phyloP scores from a whole-genome alignment of 2,329 filamentous ascomycete species.

The Whalleya microplaca region DNA sequence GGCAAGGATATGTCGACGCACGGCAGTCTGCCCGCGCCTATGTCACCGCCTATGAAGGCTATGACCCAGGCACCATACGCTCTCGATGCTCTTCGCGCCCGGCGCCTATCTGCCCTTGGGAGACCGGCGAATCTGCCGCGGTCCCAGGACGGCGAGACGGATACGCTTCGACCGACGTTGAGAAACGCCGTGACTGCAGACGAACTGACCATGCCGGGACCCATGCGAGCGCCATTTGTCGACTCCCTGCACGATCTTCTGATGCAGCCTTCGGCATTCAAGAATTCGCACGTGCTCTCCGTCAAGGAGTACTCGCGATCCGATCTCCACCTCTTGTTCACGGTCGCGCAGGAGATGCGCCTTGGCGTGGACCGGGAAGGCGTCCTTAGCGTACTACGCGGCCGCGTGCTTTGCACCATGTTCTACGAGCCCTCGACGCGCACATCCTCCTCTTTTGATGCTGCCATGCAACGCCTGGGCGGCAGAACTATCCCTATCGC shows the following conservation, averaged over 20 bases:
- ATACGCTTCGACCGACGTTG: conserved; percentile 29
- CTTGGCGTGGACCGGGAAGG: conserved; percentile 92
- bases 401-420: conserved; percentile 84
- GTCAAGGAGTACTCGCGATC: conserved; percentile 87
- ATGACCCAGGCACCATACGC: conserved; percentile 44
- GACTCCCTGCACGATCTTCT: conserved; percentile 74
- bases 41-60: conserved; percentile 63
- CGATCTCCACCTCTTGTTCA: conserved; percentile 92
- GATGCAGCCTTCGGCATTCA: conserved; percentile 78
- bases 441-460: conserved; percentile 94
- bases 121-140: conserved; percentile 32
- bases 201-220: conserved; percentile 50
- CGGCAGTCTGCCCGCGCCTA: conserved; percentile 49
- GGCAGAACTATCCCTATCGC: conserved; percentile 82
- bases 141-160: conserved; percentile 40
- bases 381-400: conserved; percentile 83
- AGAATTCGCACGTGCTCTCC: conserved; percentile 85
- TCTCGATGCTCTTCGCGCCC: conserved; percentile 40
- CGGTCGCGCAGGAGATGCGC: conserved; percentile 96
- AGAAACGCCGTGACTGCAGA: conserved; percentile 40
- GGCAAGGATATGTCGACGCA: conserved; percentile 80
- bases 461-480: conserved; percentile 97
- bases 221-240: conserved; percentile 55
- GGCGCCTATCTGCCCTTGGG: conserved; percentile 40
- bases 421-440: conserved; percentile 98